Conservation (phyloP, 2,329 filamentous ascomycete genomes). For the Monosporascus sp. region DNA sequence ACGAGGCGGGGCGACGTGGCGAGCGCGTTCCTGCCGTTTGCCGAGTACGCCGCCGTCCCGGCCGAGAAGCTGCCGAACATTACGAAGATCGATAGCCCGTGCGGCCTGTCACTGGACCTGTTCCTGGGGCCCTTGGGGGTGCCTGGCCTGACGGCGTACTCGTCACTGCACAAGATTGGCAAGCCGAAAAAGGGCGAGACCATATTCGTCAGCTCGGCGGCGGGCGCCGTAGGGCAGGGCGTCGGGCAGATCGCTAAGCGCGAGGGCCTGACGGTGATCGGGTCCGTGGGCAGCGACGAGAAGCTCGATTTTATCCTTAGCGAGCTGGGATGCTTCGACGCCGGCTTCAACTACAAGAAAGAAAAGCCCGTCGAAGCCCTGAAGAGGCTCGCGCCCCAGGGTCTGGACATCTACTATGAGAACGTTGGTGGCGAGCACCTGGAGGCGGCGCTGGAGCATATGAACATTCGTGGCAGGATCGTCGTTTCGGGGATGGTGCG, state of each 20-base stretch:
- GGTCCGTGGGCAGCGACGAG: constrained; percentile 71
- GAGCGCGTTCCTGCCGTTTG: constrained; percentile 44
- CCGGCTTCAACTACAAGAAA: constrained; percentile 76
- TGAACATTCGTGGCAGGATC: constrained; percentile 62
- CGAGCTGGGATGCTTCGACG: constrained; percentile 65
- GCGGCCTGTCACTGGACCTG: constrained; percentile 51
- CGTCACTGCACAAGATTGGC: constrained; percentile 68
- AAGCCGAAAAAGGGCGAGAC: constrained; percentile 70
- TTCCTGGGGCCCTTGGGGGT: constrained; percentile 69
- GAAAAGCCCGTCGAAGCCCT: constrained; percentile 62
- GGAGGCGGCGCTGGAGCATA: constrained; percentile 50
- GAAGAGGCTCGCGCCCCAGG: constrained; percentile 60
- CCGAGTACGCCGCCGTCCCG: constrained; percentile 56
- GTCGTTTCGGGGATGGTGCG: constrained; percentile 58
- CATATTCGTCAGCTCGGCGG: constrained; percentile 70
- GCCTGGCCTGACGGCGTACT: constrained; percentile 71
- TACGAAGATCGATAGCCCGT: constrained; percentile 56
- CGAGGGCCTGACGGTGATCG: constrained; percentile 68
- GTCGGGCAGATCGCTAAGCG: constrained; percentile 74
- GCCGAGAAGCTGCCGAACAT: constrained; percentile 36
- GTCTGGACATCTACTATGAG: constrained; percentile 77
- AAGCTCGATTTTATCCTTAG: constrained; percentile 68
- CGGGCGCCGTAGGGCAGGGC: constrained; percentile 68
- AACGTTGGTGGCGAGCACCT: constrained; percentile 76
- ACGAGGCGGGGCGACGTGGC: constrained; percentile 58